phyloP scores from a whole-genome alignment of 768 basidiomycete genomes.

The Naganishia vishniacii region DNA sequence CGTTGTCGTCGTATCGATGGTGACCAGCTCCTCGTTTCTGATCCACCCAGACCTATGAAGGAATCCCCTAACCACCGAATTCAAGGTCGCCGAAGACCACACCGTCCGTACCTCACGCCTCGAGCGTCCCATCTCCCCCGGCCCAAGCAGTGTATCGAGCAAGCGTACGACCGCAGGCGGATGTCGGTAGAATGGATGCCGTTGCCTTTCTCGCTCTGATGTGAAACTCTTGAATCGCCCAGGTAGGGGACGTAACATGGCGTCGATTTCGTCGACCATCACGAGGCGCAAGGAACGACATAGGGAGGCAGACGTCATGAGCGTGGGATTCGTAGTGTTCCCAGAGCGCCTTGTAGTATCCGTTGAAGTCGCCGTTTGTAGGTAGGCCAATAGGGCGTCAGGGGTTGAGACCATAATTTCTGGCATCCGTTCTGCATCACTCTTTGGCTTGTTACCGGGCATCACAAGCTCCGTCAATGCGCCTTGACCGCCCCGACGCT shows the following conservation, averaged over 20 bases:
- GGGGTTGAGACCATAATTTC: not conserved
- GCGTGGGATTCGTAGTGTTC: not conserved
- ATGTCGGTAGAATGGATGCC: constrained; percentile 17
- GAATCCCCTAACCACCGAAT: constrained; percentile 17
- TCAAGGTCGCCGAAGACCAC: constrained; percentile 20
- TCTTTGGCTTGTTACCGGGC: not conserved
- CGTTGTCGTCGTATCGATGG: constrained; percentile 1
- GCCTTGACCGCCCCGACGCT: not conserved
- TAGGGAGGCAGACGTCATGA: constrained; percentile 2
- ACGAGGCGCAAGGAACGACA: constrained; percentile 5
- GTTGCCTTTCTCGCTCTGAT: constrained; percentile 8
- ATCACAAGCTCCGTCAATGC: not conserved
- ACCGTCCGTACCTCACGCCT: constrained; percentile 8
- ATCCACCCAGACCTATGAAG: constrained; percentile 9
- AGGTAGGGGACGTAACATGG: constrained; percentile 12
- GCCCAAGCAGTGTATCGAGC: constrained; percentile 3
- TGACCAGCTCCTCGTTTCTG: not conserved
- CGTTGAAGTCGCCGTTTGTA: not conserved
- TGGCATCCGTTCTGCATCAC: not conserved
- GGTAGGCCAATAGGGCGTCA: not conserved
- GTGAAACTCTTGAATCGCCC: constrained; percentile 8
- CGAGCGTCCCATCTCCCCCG: not conserved
- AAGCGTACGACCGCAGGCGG: constrained; percentile 12
- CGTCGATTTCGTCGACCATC: constrained; percentile 18
- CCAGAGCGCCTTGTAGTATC: not conserved